phyloP scores from a whole-genome alignment of 116 monocot genomes.

The Dioscorea cayenensis region DNA sequence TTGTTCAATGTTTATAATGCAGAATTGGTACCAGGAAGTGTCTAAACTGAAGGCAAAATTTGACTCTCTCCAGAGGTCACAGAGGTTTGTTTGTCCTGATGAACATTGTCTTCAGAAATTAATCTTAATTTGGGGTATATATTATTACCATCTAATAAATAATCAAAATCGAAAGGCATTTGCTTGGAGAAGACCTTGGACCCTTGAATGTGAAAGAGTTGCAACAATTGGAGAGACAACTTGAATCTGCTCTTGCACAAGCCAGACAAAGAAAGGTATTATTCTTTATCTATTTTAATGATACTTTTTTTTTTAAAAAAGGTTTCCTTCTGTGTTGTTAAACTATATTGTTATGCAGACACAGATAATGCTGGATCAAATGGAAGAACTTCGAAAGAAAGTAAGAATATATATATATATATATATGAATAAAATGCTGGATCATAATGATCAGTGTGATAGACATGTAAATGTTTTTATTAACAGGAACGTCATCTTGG shows the following conservation, averaged over 20 bases:
- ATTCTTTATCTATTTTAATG: not conserved
- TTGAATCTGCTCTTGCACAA: slow-evolving; percentile 74
- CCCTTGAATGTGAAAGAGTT: slow-evolving; percentile 88
- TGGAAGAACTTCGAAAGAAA: slow-evolving; percentile 69
- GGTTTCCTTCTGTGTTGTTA: too few relatives aligned
- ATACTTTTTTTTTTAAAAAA: not conserved
- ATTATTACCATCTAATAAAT: not conserved
- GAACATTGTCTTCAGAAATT: too few relatives aligned
- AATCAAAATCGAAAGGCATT: slow-evolving; percentile 42
- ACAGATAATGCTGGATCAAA: slow-evolving; percentile 65
- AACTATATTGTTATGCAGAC: slow-evolving; percentile 29
- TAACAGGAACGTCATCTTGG: slow-evolving; percentile 69
- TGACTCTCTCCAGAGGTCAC: slow-evolving; percentile 65
- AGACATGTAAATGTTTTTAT: not conserved
- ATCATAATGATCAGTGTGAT: not conserved
- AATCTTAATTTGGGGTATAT: not conserved
- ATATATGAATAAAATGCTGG: too few relatives aligned
- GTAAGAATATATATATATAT: slow-evolving; percentile 12
- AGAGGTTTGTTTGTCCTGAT: slow-evolving; percentile 38
- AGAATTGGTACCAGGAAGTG: slow-evolving; percentile 85
- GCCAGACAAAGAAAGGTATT: slow-evolving; percentile 85
- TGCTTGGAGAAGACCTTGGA: slow-evolving; percentile 93
- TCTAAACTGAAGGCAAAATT: slow-evolving; percentile 84
- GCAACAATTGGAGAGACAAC: slow-evolving; percentile 82
- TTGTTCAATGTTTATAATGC: slow-evolving; percentile 7